phyloP scores from a whole-genome alignment of 1,139 yeast genomes.

The Suhomyces bokatorum region DNA sequence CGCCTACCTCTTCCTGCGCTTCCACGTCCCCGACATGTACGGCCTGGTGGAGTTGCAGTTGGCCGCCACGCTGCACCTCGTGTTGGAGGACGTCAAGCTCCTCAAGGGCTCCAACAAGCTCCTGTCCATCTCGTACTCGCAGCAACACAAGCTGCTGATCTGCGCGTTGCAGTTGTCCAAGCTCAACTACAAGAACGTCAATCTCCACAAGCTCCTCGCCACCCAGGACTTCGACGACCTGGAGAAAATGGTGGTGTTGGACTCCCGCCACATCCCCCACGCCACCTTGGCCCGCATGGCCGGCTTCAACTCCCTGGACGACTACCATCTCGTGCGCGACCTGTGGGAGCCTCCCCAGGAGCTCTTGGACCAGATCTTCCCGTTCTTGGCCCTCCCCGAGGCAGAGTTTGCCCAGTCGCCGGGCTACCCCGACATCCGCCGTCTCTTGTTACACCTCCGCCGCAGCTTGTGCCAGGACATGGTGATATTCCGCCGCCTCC shows the following conservation, averaged over 20 bases:
- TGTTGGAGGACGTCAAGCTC: conserved; percentile 24
- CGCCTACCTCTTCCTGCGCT: conserved; percentile 31
- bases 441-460: conserved; percentile 25
- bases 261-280: conserved; percentile 19
- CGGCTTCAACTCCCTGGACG: conserved; percentile 25
- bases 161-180: conserved; percentile 26
- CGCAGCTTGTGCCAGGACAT: conserved; percentile 35
- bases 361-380: conserved; percentile 30
- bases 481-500: conserved; percentile 27
- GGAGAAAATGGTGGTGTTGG: conserved; percentile 12
- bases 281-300: conserved; percentile 23
- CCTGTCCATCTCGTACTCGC: conserved; percentile 27
- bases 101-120: conserved; percentile 30
- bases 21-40: conserved; percentile 33
- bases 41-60: conserved; percentile 26
- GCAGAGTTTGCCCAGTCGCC: conserved; percentile 6
- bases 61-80: conserved; percentile 14
- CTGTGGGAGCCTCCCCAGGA: conserved; percentile 31
- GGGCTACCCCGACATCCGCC: conserved; percentile 16
- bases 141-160: conserved; percentile 31
- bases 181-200: conserved; percentile 23
- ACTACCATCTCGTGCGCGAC: conserved; percentile 25
- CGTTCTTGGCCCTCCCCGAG: conserved; percentile 25
- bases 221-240: conserved; percentile 18
- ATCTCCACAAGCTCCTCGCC: conserved; percentile 23